Conservation (phyloP, 495 filamentous ascomycete genomes). For the Penicillium pulvis region DNA sequence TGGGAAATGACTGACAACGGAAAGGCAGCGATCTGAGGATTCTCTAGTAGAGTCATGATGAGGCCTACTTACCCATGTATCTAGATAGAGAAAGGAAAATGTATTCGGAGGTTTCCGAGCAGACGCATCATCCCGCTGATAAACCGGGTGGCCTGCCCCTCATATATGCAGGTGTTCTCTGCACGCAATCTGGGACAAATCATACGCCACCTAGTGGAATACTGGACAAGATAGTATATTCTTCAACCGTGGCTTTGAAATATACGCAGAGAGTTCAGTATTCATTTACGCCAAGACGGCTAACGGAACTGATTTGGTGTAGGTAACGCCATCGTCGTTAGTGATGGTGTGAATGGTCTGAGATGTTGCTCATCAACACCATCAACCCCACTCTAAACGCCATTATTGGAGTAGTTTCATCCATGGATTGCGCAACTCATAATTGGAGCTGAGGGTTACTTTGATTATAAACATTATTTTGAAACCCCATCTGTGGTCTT, state of each 20-base stretch:
- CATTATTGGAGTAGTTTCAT: conserved; percentile 15
- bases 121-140: background rate
- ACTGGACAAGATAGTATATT: background rate
- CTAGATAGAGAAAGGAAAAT: background rate
- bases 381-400: conserved; percentile 29
- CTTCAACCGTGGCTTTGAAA: background rate
- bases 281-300: background rate
- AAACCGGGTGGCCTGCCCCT: background rate
- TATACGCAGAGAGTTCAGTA: background rate
- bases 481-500: background rate
- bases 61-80: background rate
- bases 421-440: background rate
- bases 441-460: background rate
- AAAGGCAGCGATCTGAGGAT: conserved; percentile 8
- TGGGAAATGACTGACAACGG: conserved; percentile 11
- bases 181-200: conserved; percentile 28
- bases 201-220: conserved; percentile 19
- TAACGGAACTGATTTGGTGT: conserved; percentile 19
- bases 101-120: background rate
- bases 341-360: conserved; percentile 23
- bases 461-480: background rate
- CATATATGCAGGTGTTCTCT: conserved; percentile 11
- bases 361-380: conserved; percentile 21
- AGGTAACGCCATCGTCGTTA: conserved; percentile 22
- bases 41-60: conserved; percentile 25